Conservation (phyloP, 169 alveolate species). For the Plasmodium blacklocki region DNA sequence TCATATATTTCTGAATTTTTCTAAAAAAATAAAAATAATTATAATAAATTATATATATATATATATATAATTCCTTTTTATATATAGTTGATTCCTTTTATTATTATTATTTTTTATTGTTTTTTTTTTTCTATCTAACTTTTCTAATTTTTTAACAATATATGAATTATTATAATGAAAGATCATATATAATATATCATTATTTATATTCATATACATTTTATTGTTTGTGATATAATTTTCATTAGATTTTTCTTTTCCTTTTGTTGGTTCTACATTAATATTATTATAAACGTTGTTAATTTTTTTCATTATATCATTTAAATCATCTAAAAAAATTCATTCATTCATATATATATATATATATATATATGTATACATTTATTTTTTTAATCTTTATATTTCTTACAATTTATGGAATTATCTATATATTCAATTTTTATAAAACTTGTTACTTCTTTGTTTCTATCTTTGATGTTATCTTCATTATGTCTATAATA, state of each 20-base stretch:
- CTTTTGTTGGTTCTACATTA: background rate
- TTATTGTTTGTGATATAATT: background rate
- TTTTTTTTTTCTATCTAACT: slow-evolving; percentile 17
- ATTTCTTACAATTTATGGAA: slow-evolving; percentile 1
- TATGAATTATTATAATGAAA: slow-evolving; percentile 35
- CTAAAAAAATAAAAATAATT: slow-evolving; percentile 7
- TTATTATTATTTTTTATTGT: background rate
- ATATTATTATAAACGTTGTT: slow-evolving; percentile 8
- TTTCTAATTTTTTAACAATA: slow-evolving; percentile 50
- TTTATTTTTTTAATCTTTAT: background rate
- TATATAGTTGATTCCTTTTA: background rate
- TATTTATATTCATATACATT: background rate
- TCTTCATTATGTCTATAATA: background rate
- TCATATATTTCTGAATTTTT: slow-evolving; percentile 42
- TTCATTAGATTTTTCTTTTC: background rate
- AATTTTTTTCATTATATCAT: slow-evolving; percentile 42
- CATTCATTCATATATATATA: background rate
- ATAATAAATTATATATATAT: background rate
- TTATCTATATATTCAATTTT: slow-evolving; percentile 29
- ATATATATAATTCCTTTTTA: background rate
- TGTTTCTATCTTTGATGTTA: background rate
- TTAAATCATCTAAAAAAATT: slow-evolving; percentile 33
- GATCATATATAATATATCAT: slow-evolving; percentile 20
- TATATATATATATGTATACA: background rate
- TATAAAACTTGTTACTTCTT: background rate